phyloP scores from a whole-genome alignment of 1,284 basidiomycete genomes.

The Puccinia polysora region DNA sequence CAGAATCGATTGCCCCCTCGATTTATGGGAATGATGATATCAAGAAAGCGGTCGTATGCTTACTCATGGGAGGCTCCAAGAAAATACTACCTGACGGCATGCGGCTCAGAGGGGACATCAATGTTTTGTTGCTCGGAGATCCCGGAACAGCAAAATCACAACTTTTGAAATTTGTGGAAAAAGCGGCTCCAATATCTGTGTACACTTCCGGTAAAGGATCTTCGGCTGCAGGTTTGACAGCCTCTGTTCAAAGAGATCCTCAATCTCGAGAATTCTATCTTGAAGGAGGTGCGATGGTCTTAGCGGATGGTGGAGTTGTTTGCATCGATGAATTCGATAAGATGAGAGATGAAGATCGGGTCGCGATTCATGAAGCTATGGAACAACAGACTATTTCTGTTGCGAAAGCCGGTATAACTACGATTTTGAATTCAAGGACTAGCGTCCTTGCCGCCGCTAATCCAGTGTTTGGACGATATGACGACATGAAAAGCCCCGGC shows the following conservation, averaged over 20 bases:
- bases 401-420: constrained; percentile 98
- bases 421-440: constrained; percentile 91
- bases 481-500: constrained; percentile 93
- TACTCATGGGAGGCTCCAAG: constrained; percentile 96
- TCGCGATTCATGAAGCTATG: constrained; percentile 99
- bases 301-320: constrained; percentile 96
- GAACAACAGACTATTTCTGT: constrained; percentile 99
- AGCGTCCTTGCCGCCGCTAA: constrained; percentile 97
- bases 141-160: constrained; percentile 98
- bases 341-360: constrained; percentile 98
- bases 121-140: constrained; percentile 90
- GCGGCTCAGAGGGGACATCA: constrained; percentile 95
- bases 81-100: constrained; percentile 96
- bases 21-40: constrained; percentile 98
- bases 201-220: constrained; percentile 98
- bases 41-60: constrained; percentile 92
- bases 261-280: constrained; percentile 94
- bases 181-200: constrained; percentile 93
- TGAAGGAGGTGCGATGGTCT: constrained; percentile 98
- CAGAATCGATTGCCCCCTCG: constrained; percentile 89
- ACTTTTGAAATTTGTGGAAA: constrained; percentile 95
- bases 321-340: constrained; percentile 99
- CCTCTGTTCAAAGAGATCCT: constrained; percentile 90
- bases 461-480: constrained; percentile 96
- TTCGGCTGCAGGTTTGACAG: constrained; percentile 94